Evolutionary conservation across 192 early-diverging fungal genomes (phyloP).

Genomic region (Rhizophagus prolifer): DNA sequence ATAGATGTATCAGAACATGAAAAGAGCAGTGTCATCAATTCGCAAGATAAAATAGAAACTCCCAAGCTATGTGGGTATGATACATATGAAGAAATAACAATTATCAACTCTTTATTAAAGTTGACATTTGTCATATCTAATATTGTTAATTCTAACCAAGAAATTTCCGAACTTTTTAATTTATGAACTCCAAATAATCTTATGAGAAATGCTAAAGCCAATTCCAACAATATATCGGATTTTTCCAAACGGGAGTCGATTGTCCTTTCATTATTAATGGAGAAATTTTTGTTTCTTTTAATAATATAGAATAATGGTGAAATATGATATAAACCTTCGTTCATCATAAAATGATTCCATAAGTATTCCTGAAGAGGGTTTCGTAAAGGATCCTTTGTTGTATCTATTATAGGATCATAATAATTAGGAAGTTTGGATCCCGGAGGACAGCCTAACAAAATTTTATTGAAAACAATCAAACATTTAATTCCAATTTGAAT

Average conservation of each 20-base stretch:
- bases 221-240: slow-evolving; percentile 35
- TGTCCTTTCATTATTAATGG: slow-evolving; percentile 37
- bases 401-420: slow-evolving; percentile 19
- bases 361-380: slow-evolving; percentile 41
- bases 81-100: slow-evolving; percentile 38
- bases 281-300: slow-evolving; percentile 38
- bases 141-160: slow-evolving; percentile 46
- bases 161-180: slow-evolving; percentile 34
- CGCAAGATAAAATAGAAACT: slow-evolving; percentile 40
- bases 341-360: slow-evolving; percentile 44
- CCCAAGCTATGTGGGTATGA: slow-evolving; percentile 37
- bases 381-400: slow-evolving; percentile 16
- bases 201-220: slow-evolving; percentile 44
- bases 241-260: slow-evolving; percentile 21
- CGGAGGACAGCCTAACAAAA: slow-evolving; percentile 34
- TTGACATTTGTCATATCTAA: slow-evolving; percentile 44
- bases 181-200: slow-evolving; percentile 38
- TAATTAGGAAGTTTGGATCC: slow-evolving; percentile 8
- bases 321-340: slow-evolving; percentile 49
- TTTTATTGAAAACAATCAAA: slow-evolving; percentile 37
- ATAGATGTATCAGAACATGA: slow-evolving; percentile 36
- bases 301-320: slow-evolving; percentile 48
- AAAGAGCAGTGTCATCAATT: slow-evolving; percentile 50
- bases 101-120: slow-evolving; percentile 39
- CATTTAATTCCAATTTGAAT: slow-evolving; percentile 37